phyloP scores from a whole-genome alignment of 2,329 filamentous ascomycete species.

The Gnomoniopsis smithogilvyi region DNA sequence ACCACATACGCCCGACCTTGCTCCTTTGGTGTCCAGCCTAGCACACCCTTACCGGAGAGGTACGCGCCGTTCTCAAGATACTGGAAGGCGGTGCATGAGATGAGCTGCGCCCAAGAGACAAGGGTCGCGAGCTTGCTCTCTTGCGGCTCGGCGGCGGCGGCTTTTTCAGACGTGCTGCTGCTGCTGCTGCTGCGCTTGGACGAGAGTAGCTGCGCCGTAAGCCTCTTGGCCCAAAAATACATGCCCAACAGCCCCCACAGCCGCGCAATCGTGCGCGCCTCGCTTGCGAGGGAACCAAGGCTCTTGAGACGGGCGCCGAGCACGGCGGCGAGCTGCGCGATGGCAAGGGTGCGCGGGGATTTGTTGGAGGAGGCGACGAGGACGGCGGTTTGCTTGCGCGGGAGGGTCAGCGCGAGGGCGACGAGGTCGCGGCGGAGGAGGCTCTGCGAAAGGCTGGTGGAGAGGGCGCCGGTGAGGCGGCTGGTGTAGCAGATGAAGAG shows the following conservation, averaged over 20 bases:
- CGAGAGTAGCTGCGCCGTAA: constrained; percentile 36
- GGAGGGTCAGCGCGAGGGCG: constrained; percentile 47
- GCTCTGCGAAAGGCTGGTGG: constrained; percentile 52
- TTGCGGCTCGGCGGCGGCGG: constrained; percentile 30
- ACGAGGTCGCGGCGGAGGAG: constrained; percentile 54
- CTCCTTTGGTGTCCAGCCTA: constrained; percentile 54
- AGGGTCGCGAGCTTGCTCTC: constrained; percentile 33
- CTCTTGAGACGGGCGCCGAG: constrained; percentile 53
- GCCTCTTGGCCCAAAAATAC: constrained; percentile 61
- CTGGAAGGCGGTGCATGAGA: constrained; percentile 69
- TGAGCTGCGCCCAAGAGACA: constrained; percentile 67
- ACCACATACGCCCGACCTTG: constrained; percentile 63
- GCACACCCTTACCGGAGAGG: constrained; percentile 68
- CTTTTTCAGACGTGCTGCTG: constrained; percentile 27
- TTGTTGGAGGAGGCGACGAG: constrained; percentile 47
- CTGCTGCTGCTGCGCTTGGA: constrained; percentile 23
- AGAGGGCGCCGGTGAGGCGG: constrained; percentile 49
- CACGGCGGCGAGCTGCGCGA: constrained; percentile 46
- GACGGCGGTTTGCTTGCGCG: constrained; percentile 35
- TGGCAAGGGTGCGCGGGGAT: constrained; percentile 61
- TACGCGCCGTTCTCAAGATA: constrained; percentile 80
- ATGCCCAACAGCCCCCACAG: constrained; percentile 76
- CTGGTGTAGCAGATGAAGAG: constrained; percentile 67
- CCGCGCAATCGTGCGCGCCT: constrained; percentile 69
- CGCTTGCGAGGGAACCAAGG: constrained; percentile 64